Evolutionary conservation across 306 rosid genomes (phyloP).

Genomic region (Begonia loranthoides): DNA sequence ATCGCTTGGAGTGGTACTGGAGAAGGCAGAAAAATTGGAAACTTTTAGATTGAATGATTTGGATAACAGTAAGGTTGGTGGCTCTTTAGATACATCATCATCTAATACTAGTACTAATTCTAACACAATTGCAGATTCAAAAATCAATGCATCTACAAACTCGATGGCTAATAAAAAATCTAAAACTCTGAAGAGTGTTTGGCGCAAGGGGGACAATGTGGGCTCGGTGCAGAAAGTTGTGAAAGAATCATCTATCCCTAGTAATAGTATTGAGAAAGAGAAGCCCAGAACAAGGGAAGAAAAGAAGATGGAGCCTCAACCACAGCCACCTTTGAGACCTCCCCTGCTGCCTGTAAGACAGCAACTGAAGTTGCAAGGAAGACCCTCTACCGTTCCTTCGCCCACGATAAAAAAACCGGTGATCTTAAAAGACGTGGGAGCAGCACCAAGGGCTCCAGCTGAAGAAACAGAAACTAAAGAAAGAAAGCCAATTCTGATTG

Average conservation of each 20-base stretch:
- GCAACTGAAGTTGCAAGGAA: conserved; percentile 54
- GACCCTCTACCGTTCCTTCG: conserved; percentile 51
- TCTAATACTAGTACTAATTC: conserved; percentile 15
- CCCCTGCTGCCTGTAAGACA: conserved; percentile 41
- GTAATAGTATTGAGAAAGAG: conserved; percentile 18
- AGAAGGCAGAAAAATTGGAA: conserved; percentile 86
- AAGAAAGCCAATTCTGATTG: conserved; percentile 81
- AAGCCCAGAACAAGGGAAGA: conserved; percentile 24
- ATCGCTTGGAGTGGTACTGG: conserved; percentile 90
- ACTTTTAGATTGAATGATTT: conserved; percentile 17
- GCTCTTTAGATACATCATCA: conserved; percentile 28
- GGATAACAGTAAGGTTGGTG: conserved; percentile 29
- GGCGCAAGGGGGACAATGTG: conserved; percentile 92
- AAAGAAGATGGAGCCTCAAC: conserved; percentile 23
- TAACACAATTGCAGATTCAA: conserved; percentile 16
- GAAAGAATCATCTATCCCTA: conserved; percentile 40
- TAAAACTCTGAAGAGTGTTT: conserved; percentile 75
- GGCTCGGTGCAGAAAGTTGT: conserved; percentile 50
- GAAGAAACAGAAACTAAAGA: conserved; percentile 31
- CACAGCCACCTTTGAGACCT: conserved; percentile 26
- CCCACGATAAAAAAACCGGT: conserved; percentile 48
- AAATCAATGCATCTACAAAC: conserved; percentile 14
- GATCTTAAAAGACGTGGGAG: conserved; percentile 70
- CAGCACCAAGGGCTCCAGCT: conserved; percentile 20
- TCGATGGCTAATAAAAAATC: conserved; percentile 24